Conservation (phyloP, 2,329 filamentous ascomycete genomes). For the Penicillium oxalicum region DNA sequence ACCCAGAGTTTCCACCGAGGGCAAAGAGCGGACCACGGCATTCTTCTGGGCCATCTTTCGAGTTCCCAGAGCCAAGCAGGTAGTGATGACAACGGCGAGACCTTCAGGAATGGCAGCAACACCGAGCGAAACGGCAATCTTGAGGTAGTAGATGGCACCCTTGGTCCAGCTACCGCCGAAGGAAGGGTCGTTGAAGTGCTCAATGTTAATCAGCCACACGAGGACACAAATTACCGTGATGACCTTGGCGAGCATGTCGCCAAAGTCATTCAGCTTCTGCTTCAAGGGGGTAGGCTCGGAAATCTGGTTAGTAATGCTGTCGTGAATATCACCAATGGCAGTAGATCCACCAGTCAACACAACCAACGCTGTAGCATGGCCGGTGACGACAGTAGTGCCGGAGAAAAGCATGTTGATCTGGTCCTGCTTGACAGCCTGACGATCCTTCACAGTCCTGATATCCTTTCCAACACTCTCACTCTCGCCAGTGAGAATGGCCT, state of each 20-base stretch:
- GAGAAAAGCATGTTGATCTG: conserved; percentile 98
- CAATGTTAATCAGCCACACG: conserved; percentile 98
- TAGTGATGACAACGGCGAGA: conserved; percentile 97
- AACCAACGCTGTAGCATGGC: conserved; percentile 84
- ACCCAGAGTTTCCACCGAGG: conserved; percentile 93
- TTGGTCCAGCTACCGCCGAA: conserved; percentile 84
- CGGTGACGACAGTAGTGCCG: conserved; percentile 92
- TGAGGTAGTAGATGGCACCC: conserved; percentile 98
- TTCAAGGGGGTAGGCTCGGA: conserved; percentile 95
- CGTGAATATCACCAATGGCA: conserved; percentile 96
- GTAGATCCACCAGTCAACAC: conserved; percentile 84
- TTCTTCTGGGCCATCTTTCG: conserved; percentile 99
- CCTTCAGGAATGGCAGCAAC: conserved; percentile 97
- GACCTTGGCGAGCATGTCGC: conserved; percentile 91
- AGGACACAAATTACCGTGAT: conserved; percentile 95
- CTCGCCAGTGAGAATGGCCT: conserved; percentile 94
- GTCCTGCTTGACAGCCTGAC: conserved; percentile 89
- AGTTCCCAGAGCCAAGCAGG: conserved; percentile 89
- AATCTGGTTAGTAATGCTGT: conserved; percentile 96
- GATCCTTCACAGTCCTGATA: conserved; percentile 61
- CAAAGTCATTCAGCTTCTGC: conserved; percentile 98
- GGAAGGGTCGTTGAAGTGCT: conserved; percentile 90
- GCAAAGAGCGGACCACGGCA: conserved; percentile 89
- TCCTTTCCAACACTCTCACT: conserved; percentile 96
- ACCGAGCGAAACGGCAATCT: conserved; percentile 96